Conservation (phyloP, 108 stramenopile genomes). For the Cyclotella atomus region DNA sequence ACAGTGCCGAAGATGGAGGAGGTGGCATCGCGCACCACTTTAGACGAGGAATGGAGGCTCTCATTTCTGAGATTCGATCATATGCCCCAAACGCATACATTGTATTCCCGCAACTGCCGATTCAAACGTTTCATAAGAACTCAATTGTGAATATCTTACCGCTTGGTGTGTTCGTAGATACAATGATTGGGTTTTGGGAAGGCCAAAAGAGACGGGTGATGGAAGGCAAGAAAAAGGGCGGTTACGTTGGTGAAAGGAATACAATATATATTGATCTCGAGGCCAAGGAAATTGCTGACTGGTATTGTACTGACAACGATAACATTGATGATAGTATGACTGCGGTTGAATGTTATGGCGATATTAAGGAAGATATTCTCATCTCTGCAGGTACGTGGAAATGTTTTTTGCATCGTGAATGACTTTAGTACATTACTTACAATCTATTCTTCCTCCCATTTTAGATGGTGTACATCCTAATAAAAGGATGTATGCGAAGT, state of each 20-base stretch:
- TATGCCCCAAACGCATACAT: conserved; percentile 53
- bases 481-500: conserved; percentile 57
- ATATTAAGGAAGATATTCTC: conserved; percentile 24
- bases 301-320: conserved; percentile 47
- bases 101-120: conserved; percentile 63
- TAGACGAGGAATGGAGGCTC: conserved; percentile 45
- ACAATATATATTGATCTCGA: conserved; percentile 57
- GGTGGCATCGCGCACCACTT: conserved; percentile 32
- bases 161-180: conserved; percentile 61
- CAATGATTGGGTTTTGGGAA: conserved; percentile 67
- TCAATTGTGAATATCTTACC: conserved; percentile 70
- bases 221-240: conserved; percentile 23
- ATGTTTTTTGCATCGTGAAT: background rate
- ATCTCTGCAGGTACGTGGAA: conserved; percentile 1
- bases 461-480: conserved; percentile 77
- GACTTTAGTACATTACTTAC: conserved; percentile 1
- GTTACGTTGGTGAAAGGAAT: background rate
- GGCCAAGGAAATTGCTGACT: conserved; percentile 51
- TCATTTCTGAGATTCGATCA: conserved; percentile 52
- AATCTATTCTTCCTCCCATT: conserved; percentile 17
- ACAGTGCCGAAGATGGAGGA: background rate
- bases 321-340: background rate
- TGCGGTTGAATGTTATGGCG: background rate
- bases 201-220: conserved; percentile 64
- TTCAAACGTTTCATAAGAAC: conserved; percentile 68